phyloP scores from a whole-genome alignment of 2,329 filamentous ascomycete species.

The Dryadomyces sulphureus region DNA sequence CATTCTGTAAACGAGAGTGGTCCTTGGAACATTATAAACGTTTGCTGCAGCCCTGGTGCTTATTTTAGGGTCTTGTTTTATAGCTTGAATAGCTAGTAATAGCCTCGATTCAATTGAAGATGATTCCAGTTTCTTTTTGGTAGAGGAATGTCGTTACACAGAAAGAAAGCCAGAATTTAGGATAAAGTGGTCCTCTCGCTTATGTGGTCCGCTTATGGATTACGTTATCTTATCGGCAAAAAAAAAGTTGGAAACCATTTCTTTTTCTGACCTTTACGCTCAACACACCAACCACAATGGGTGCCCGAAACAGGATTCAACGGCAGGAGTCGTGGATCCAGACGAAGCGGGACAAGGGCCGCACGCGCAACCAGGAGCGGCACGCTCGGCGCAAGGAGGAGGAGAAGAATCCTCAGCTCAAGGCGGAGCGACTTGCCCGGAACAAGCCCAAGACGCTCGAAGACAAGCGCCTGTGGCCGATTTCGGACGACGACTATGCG shows the following conservation, averaged over 20 bases:
- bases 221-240: neutral
- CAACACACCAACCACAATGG: slow-evolving; percentile 5
- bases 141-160: no score
- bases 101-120: no score
- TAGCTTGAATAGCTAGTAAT: no score
- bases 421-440: slow-evolving; percentile 54
- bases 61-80: no score
- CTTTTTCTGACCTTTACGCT: neutral
- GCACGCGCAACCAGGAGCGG: slow-evolving; percentile 59
- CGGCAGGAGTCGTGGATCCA: slow-evolving; percentile 66
- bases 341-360: slow-evolving; percentile 35
- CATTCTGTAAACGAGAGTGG: no score
- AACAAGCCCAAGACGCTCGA: slow-evolving; percentile 77
- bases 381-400: slow-evolving; percentile 75
- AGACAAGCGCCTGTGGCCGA: slow-evolving; percentile 81
- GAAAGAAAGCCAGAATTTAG: no score
- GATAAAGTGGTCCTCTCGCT: neutral
- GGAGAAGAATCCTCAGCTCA: slow-evolving; percentile 63
- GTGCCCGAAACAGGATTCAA: slow-evolving; percentile 56
- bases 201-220: neutral
- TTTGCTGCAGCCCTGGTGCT: no score
- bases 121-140: no score
- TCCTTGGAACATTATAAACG: no score
- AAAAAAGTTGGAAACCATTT: neutral
- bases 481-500: slow-evolving; percentile 46